These are phyloP conservation scores for Peronospora belbahrii DNA, from an alignment of 352 stramenopile genomes.

Conservation along the genomic window DNA sequence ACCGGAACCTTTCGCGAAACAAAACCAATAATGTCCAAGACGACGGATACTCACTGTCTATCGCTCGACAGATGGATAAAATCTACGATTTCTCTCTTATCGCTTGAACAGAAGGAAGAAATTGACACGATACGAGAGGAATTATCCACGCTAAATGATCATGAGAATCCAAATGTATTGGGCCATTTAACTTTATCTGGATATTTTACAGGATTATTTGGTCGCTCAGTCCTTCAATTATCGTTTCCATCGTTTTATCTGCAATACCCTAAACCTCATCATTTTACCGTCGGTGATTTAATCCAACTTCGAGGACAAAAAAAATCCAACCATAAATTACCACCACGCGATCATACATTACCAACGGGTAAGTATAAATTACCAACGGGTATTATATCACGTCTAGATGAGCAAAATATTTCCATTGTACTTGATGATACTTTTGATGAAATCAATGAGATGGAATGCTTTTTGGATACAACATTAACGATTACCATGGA, in stretches of 20 bases:
- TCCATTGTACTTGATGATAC: constrained; percentile 41
- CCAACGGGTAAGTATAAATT: constrained; percentile 35
- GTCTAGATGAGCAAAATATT: constrained; percentile 51
- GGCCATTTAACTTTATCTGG: constrained; percentile 32
- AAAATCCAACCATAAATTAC: constrained; percentile 1
- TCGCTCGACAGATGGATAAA: constrained; percentile 55
- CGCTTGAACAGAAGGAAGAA: constrained; percentile 59
- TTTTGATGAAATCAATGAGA: constrained; percentile 53
- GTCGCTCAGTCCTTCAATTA: constrained; percentile 50
- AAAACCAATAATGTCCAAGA: constrained; percentile 20
- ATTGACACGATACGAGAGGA: constrained; percentile 44
- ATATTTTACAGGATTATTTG: constrained; percentile 59
- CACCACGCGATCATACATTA: no score
- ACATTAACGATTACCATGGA: constrained; percentile 50
- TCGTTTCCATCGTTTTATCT: constrained; percentile 35
- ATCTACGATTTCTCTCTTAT: constrained; percentile 37
- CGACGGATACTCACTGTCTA: constrained; percentile 5
- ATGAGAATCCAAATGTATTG: constrained; percentile 66
- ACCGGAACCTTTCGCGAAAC: no score
- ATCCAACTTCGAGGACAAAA: constrained; percentile 61
- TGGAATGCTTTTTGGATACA: constrained; percentile 27
- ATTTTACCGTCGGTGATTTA: constrained; percentile 78
- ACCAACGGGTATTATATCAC: constrained; percentile 56
- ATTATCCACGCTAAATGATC: constrained; percentile 42
- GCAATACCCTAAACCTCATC: constrained; percentile 54